A percentile compares a stretch with the other conserved stretches of the same genome.
Conservation (phyloP, 805 yeast species). For the Cyberlindnera xylosilytica region DNA sequence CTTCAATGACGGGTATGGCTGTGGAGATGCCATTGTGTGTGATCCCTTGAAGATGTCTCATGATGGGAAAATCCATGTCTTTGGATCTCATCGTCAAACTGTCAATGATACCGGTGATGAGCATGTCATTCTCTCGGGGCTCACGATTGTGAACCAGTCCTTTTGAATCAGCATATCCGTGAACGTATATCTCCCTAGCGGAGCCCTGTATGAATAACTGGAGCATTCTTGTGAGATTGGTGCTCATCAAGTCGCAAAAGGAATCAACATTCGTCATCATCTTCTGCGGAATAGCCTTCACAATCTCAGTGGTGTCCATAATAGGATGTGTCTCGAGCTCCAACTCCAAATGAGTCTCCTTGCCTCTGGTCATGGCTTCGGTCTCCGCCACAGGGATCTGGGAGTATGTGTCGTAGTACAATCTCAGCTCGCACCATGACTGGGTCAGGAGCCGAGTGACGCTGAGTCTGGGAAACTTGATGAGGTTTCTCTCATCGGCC, state of each 20-base stretch:
- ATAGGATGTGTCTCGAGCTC: slow-evolving; percentile 46
- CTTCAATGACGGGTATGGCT: slow-evolving; percentile 12
- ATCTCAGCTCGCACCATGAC: slow-evolving; percentile 67
- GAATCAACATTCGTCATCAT: slow-evolving; percentile 15
- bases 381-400: slow-evolving; percentile 36
- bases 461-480: slow-evolving; percentile 38
- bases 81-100: slow-evolving; percentile 32
- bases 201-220: slow-evolving; percentile 44
- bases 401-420: slow-evolving; percentile 50
- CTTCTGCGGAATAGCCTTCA: slow-evolving; percentile 1
- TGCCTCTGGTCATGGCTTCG: slow-evolving; percentile 45
- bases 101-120: slow-evolving; percentile 67
- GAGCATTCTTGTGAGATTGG: slow-evolving; percentile 39
- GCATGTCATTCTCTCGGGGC: slow-evolving; percentile 30
- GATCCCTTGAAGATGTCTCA: background rate
- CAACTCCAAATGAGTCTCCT: slow-evolving; percentile 41
- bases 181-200: slow-evolving; percentile 58
- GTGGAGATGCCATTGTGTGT: slow-evolving; percentile 8
- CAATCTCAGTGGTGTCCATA: slow-evolving; percentile 6
- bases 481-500: background rate
- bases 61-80: slow-evolving; percentile 10
- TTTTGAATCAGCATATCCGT: slow-evolving; percentile 28
- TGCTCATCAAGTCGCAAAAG: slow-evolving; percentile 37
- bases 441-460: slow-evolving; percentile 60
- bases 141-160: slow-evolving; percentile 8